These are phyloP conservation scores for Pseudocercospora macadamiae DNA, from an alignment of 2,329 filamentous ascomycete species.

Conservation along the genomic window DNA sequence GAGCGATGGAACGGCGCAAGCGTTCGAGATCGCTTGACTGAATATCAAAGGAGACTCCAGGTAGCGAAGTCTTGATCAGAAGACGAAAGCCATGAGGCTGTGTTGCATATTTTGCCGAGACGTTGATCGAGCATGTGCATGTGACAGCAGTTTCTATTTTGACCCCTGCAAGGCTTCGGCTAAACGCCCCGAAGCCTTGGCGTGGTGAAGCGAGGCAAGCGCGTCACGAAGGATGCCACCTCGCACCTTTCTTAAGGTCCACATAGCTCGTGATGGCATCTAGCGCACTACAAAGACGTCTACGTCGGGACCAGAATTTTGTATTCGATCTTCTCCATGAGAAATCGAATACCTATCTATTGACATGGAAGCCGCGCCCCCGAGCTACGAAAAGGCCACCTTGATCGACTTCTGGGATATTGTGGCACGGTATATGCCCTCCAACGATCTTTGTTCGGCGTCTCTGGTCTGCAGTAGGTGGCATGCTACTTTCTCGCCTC, in stretches of 20 bases:
- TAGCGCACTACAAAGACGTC: background rate
- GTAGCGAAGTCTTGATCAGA: background rate
- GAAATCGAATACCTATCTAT: background rate
- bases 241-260: background rate
- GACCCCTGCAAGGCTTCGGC: background rate
- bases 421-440: constrained; percentile 60
- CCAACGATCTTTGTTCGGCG: constrained; percentile 58
- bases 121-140: background rate
- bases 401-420: constrained; percentile 59
- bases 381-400: constrained; percentile 62
- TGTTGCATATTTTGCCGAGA: background rate
- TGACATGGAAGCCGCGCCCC: constrained; percentile 60
- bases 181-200: background rate
- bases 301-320: background rate
- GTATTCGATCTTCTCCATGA: background rate
- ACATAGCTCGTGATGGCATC: background rate
- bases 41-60: background rate
- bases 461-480: constrained; percentile 60
- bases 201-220: background rate
- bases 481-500: constrained; percentile 61
- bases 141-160: background rate
- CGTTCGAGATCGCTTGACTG: constrained; percentile 45
- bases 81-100: constrained; percentile 1
- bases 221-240: constrained; percentile 1
- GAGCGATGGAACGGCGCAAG: constrained; percentile 53